Evolutionary conservation across 768 basidiomycete species (phyloP), one percentile per base, ranked within the genome.

Genomic region (Chiua virens): DNA sequence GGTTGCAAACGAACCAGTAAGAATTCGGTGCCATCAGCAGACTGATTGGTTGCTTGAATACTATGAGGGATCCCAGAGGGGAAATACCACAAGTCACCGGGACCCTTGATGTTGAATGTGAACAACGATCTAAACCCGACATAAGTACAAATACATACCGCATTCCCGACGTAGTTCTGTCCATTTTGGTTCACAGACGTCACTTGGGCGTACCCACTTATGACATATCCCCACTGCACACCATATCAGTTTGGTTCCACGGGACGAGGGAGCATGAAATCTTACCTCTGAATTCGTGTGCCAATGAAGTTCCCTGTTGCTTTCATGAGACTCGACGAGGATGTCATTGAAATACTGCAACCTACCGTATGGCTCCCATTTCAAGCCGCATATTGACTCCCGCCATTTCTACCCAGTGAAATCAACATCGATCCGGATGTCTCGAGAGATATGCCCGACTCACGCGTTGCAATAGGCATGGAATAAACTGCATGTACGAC

Each of bases 81-180:
- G 58, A 81, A 81, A 55, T 77, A 82, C 80, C 80, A 82, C 1
- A 83, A 51, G 54, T 82, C 81, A 42, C 71, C 72, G 20, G 62
- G 52, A 8, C 65, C 52, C 71, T 72, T 21, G 23, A 35, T 62
- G 57, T 21, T 59, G 59, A 69, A 66, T 13, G 25, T 40, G 34
- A 47, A 38, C 5, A 5, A 13, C 10, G 6, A 45, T n/a, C n/a
- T 9, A 7, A 8, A 4, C 6, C 8, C 14, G 23, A 21, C 1
- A 9, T n/a, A n/a, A n/a, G n/a, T 20, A 48, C 20, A 36, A 32
- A 53, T 43, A 57, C 74, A 53, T 46, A 80, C 79, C 25, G 75
- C 73, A 48, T 76, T 76, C 6, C 71, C 78, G 37, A 81, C 61
- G 52, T 74, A 81, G 2, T 75, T 70, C 37, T 72, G 57, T 2